Evolutionary conservation across 176 grass and related monocot genomes (phyloP), one percentile per base, ranked within the genome.

Genomic region (Bromus sterilis): DNA sequence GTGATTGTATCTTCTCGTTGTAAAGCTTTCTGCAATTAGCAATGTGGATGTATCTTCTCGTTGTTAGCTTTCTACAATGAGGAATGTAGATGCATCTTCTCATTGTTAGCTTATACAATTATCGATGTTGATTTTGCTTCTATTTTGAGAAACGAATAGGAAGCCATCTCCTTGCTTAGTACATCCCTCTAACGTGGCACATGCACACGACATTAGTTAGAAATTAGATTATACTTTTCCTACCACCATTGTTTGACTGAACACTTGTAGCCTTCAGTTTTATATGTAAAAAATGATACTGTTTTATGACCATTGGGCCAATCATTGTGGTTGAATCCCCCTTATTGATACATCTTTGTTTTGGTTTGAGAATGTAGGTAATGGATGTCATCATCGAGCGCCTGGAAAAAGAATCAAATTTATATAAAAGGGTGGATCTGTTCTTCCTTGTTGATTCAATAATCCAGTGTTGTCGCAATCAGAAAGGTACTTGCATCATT

Each of bases 401-500:
- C 67, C 34, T 98, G 71, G 92, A 98, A 87, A 98, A 86, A 26
- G 92, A 98, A 86, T 85, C 89, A 32, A 89, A 87, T 87, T 91
- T 98, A 70, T 57, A 93, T 79, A 95, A 91, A 79, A 93, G 95
- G 61, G 90, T 98, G 16, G 95, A 98, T 66, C 70, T 95, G 53
- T 95, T 98, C 88, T 98, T 95, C 84, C 89, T 98, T 48, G 95
- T 98, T 1, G 92, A 98, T 95, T 98, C 95, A 80, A 98, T 98
- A 78, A 95, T 83, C 77, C 90, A 92, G 74, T 95, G 91, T 73
- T 98, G 88, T 24, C 95, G 92, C 58, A 94, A 83, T 75, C 90
- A 91, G 61, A 98, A 91, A 98, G 95, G 95, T 98, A 89, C 9
- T 48, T 1, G 36, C 46, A 44, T 44, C 25, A 11, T 60, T 35